Evolutionary conservation across 257 asterid genomes (phyloP), one percentile per base, ranked within the genome.

Genomic region (Leptodermis oblonga): DNA sequence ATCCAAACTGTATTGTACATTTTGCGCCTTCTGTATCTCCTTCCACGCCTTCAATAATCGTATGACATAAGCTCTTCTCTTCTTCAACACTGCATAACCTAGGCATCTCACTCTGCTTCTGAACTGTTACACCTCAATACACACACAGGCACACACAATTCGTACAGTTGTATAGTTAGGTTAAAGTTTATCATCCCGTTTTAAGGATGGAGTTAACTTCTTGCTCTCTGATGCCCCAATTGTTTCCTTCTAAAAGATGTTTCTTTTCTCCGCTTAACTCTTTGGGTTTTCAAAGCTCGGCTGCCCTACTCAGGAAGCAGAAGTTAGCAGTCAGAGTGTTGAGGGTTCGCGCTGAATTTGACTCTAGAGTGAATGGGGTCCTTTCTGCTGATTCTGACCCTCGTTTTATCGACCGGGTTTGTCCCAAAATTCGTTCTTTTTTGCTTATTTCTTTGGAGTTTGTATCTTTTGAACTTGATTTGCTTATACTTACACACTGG

Each of bases 341-440:
- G 70, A 85, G 91, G 92, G 90, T 87, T 84, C 95, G 91, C 39
- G 79, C 96, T 20, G 97, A 87, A 69, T 83, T 86, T 60, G 91
- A 88, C 37, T 82, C 79, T 5, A 90, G 79, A 78, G 77, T 85
- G 28, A 89, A 93, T 73, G 97, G 96, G 26, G 81, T 87, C 46
- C 79, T 86, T 34, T 86, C 95, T 42, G 77, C 87, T 73, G 99
- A 90, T 55, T 85, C 85, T 31, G 99, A 90, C 86, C 76, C 95
- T 71, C 96, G 99, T 56, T 88, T 79, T 62, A 60, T 79, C 55
- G 96, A 93, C 83, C 83, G 97, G 95, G 99, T 93, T 67, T 76
- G 88, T 73, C 52, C 65, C 41, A 14, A 64, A 14, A 20, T 37
- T 62, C 49, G 17, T 18, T 22, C 49, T 37, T 66, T 67, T 37